Evolutionary conservation across 306 rosid species (phyloP).

Genomic region (Lathyrus sativus): DNA sequence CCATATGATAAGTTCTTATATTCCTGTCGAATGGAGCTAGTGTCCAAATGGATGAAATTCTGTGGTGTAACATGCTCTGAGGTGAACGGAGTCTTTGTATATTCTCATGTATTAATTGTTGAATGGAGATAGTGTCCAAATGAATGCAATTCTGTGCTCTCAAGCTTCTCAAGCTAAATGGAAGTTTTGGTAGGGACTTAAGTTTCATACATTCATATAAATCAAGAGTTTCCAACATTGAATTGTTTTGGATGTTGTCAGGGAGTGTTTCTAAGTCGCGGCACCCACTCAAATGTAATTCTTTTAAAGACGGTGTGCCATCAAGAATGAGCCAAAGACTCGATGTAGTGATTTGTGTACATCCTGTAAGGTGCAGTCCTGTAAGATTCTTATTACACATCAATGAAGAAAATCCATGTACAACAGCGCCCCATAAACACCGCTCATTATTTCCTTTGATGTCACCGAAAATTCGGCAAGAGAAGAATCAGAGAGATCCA

Average conservation of each 20-base stretch:
- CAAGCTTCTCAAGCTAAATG: not conserved
- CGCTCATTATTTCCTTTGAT: not conserved
- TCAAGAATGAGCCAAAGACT: not conserved
- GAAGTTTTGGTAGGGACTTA: not conserved
- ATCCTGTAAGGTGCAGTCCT: not conserved
- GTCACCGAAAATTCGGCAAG: not conserved
- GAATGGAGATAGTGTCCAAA: not conserved
- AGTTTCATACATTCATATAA: not conserved
- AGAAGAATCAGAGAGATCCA: not conserved
- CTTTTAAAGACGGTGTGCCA: not conserved
- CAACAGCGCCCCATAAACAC: not conserved
- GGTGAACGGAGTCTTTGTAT: not conserved
- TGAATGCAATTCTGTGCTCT: not conserved
- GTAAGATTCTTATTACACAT: not conserved
- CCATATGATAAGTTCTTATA: not conserved
- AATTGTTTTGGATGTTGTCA: slow-evolving; percentile 7
- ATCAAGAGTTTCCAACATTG: not conserved
- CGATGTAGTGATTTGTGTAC: slow-evolving; percentile 1
- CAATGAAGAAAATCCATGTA: no score
- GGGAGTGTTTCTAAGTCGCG: slow-evolving; percentile 26
- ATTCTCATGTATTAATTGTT: not conserved
- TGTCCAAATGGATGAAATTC: no score
- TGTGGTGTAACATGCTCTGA: not conserved
- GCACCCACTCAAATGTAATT: not conserved
- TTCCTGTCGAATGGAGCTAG: no score